Evolutionary conservation across 768 basidiomycete genomes (phyloP).

Genomic region (Mycena pura): DNA sequence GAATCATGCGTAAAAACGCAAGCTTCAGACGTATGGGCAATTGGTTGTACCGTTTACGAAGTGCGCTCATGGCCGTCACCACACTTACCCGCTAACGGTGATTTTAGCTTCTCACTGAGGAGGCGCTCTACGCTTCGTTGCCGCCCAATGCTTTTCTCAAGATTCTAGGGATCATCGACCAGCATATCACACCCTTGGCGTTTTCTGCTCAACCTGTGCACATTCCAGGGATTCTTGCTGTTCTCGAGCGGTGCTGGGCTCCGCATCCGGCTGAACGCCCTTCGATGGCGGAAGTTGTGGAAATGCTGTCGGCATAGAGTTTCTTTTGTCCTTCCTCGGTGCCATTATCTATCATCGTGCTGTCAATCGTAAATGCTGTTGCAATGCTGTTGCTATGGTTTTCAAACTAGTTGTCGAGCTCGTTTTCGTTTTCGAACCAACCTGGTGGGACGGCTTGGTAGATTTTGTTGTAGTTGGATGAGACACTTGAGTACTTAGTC

Average conservation of each 20-base stretch:
- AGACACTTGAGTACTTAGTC: too few relatives aligned
- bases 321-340: not conserved
- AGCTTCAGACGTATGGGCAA: conserved; percentile 1
- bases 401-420: too few relatives aligned
- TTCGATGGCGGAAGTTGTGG: conserved; percentile 3
- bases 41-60: conserved; percentile 1
- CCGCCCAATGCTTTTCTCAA: not conserved
- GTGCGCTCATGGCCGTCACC: not conserved
- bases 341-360: not conserved
- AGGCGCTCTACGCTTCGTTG: not conserved
- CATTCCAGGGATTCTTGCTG: not conserved
- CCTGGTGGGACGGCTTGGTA: too few relatives aligned
- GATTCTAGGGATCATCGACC: not conserved
- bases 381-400: not conserved
- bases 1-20: not conserved
- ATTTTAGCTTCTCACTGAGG: conserved; percentile 6
- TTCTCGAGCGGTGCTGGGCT: conserved; percentile 1
- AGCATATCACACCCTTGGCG: conserved; percentile 2
- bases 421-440: too few relatives aligned
- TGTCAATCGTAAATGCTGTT: not conserved
- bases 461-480: too few relatives aligned
- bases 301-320: not conserved
- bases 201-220: conserved; percentile 1
- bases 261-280: not conserved
- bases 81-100: conserved; percentile 2